Evolutionary conservation across 345 rosid species (phyloP).

Genomic region (Eutrema japonicum): DNA sequence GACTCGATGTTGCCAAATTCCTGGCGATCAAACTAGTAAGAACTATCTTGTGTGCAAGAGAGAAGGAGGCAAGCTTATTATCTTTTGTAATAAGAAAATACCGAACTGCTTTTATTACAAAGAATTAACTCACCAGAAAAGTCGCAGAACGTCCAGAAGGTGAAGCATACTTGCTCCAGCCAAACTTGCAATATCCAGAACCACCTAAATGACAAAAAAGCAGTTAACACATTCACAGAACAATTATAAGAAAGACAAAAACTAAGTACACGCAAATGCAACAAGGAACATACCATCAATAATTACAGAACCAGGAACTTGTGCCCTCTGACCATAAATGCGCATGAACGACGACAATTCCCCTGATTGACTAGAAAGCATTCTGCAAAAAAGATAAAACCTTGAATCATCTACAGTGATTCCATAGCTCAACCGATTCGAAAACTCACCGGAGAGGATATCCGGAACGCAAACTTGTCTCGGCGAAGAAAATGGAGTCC

Average conservation of each 20-base stretch:
- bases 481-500: constrained; percentile 76
- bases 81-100: neutral
- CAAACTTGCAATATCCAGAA: constrained; percentile 91
- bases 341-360: constrained; percentile 71
- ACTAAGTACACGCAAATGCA: neutral
- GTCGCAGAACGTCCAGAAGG: constrained; percentile 86
- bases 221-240: constrained; percentile 5
- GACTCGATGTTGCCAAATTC: constrained; percentile 94
- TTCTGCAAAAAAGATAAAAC: constrained; percentile 13
- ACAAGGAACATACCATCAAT: constrained; percentile 62
- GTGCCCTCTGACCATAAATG: constrained; percentile 65
- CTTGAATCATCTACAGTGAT: neutral
- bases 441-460: constrained; percentile 67
- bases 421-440: too few species aligned
- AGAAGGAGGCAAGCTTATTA: constrained; percentile 16
- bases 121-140: constrained; percentile 58
- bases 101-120: neutral
- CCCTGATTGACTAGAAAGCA: constrained; percentile 41
- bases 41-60: constrained; percentile 35
- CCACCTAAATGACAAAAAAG: constrained; percentile 57
- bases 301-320: constrained; percentile 69
- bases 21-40: constrained; percentile 51
- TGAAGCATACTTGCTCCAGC: constrained; percentile 76
- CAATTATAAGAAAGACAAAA: neutral
- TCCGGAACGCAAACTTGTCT: constrained; percentile 60